Conservation (phyloP, 192 early-diverging fungal species). For the Coemansia sp. region DNA sequence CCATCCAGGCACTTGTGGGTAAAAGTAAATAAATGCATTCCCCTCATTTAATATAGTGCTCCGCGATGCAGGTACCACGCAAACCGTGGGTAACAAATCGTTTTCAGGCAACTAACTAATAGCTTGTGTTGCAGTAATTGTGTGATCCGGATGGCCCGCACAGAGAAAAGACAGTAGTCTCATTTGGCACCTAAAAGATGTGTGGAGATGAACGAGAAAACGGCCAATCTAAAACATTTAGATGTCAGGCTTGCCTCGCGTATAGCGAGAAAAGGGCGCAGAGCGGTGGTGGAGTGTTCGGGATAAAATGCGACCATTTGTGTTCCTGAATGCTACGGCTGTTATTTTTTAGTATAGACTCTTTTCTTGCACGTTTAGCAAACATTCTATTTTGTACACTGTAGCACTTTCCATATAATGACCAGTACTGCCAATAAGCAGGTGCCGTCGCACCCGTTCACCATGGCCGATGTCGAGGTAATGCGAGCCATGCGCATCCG, state of each 20-base stretch:
- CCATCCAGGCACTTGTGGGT: not conserved
- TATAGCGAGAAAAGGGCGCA: not conserved
- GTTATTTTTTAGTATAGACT: not conserved
- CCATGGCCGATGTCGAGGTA: slow-evolving; percentile 46
- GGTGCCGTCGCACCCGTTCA: slow-evolving; percentile 45
- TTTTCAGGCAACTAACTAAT: not conserved
- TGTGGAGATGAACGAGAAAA: not conserved
- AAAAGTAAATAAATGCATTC: not conserved
- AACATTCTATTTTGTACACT: not conserved
- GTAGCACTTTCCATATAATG: slow-evolving; percentile 8
- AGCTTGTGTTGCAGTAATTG: not conserved
- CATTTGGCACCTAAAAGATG: not conserved
- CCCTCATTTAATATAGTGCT: not conserved
- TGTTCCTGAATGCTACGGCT: not conserved
- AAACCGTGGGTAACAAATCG: not conserved
- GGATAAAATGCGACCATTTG: not conserved
- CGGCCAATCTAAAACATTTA: slow-evolving; percentile 1
- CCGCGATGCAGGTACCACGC: not conserved
- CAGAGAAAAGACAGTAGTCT: not conserved
- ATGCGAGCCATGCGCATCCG: slow-evolving; percentile 55
- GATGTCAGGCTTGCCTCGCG: not conserved
- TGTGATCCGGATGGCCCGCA: not conserved
- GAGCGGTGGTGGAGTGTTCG: not conserved
- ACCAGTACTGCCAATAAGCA: slow-evolving; percentile 13
- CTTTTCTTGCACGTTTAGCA: not conserved